Base-by-base conservation (phyloP, 805 yeast species). In the Wickerhamiella hasegawae region DNA sequence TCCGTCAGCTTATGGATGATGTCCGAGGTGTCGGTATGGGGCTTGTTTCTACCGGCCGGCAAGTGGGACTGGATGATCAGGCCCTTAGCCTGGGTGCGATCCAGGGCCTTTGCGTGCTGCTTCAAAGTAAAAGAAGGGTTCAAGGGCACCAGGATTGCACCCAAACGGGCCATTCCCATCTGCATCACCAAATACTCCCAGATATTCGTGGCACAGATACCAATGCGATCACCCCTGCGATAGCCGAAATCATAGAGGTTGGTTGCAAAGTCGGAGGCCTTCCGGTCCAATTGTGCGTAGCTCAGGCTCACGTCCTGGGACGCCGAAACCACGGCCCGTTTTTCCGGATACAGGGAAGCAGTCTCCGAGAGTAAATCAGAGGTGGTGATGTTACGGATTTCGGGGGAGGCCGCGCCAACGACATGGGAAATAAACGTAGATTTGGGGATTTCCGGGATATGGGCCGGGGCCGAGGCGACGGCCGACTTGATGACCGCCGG, bases 131-230 rank as follows among this genome's bases (percentile, higher is more conserved):
- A 51, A 2, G 53, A 52, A 8, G 54, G 52, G 32, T 51, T 51
- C 23, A 51, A 36, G 3, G 55, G 55, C 3, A 51, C 51, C 39
- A 49, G 36, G 11, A 49, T 42, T 4, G 51, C 48, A 4, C 55
- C 55, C 2, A 48, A 34, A 26, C 44, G 42, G 12, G 51, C 51
- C 29, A 51, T 40, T 15, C 47, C 54, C 24, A 49, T 29, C 36
- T 51, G 53, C 3, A 48, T 31, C 10, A 45, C 52, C 4, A 45
- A 42, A 35, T 49, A 51, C 36, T 51, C 46, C 54, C 54, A 51
- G 15, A 45, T 23, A 27, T 49, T 48, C 12, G 54, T 53, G 9
- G 48, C 47, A 31, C 54, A 47, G 3, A 51, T 47, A 3, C 52
- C 52, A 2, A 51, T 47, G 4, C 41, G 35, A 35, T 51, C 54